Conservation (phyloP, 225 moss, liverwort and hornwort genomes). For the Bryum argenteum region DNA sequence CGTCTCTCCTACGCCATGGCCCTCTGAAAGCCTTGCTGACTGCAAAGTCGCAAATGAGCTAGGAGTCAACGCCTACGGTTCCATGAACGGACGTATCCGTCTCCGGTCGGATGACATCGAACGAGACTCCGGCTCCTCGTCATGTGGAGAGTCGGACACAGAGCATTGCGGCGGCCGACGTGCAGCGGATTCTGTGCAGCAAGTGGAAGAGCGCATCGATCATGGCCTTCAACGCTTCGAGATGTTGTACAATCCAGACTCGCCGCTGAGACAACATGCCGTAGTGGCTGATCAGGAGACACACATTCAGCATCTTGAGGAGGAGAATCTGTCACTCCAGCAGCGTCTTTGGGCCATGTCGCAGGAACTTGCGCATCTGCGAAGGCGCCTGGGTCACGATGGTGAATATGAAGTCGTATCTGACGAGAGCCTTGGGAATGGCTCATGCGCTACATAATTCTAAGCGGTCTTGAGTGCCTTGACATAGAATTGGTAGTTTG, state of each 20-base stretch:
- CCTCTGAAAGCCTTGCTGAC: conserved; percentile 53
- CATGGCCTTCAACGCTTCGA: conserved; percentile 66
- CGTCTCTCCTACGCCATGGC: conserved; percentile 61
- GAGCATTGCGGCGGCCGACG: conserved; percentile 50
- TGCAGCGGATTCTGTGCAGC: conserved; percentile 56
- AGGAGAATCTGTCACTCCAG: conserved; percentile 60
- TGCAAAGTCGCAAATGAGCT: conserved; percentile 65
- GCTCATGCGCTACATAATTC: conserved; percentile 39
- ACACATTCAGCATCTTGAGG: conserved; percentile 58
- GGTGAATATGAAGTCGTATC: conserved; percentile 48
- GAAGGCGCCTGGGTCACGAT: conserved; percentile 41
- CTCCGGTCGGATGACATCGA: conserved; percentile 61
- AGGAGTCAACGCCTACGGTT: conserved; percentile 65
- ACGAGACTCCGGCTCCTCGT: conserved; percentile 46
- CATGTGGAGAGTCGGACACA: conserved; percentile 55
- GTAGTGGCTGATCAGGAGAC: conserved; percentile 55
- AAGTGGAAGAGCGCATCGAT: conserved; percentile 66
- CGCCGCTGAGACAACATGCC: conserved; percentile 37
- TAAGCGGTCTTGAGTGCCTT: conserved; percentile 17
- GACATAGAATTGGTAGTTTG: conserved; percentile 33
- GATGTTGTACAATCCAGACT: conserved; percentile 51
- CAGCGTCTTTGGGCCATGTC: conserved; percentile 64
- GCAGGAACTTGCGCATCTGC: conserved; percentile 55
- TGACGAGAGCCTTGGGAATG: conserved; percentile 60
- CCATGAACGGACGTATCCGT: conserved; percentile 65